Conservation (phyloP, 2,329 filamentous ascomycete species). For the Pseudogymnoascus destructans region DNA sequence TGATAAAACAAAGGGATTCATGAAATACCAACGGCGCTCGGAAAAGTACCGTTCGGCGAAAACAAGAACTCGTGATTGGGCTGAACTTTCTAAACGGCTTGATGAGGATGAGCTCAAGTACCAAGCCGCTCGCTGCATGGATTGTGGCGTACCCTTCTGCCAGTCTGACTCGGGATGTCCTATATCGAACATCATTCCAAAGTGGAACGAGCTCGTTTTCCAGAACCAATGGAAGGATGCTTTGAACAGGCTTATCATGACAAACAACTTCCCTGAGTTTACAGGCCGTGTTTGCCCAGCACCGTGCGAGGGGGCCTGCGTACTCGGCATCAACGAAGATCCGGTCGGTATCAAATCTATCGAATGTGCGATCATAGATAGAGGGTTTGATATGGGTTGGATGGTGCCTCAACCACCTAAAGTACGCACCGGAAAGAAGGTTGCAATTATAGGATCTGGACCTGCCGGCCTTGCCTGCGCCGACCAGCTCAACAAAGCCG, state of each 20-base stretch:
- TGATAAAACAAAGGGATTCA: slow-evolving; percentile 96
- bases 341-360: slow-evolving; percentile 98
- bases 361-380: slow-evolving; percentile 94
- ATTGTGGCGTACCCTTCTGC: slow-evolving; percentile 96
- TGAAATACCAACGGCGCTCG: slow-evolving; percentile 85
- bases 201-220: slow-evolving; percentile 80
- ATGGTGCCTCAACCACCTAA: slow-evolving; percentile 74
- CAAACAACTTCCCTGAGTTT: slow-evolving; percentile 97
- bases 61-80: slow-evolving; percentile 84
- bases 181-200: slow-evolving; percentile 94
- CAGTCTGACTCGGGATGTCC: slow-evolving; percentile 93
- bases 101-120: slow-evolving; percentile 95
- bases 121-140: slow-evolving; percentile 94
- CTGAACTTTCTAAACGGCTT: slow-evolving; percentile 73
- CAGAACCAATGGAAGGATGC: slow-evolving; percentile 78
- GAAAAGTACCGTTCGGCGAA: slow-evolving; percentile 86
- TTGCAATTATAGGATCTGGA: slow-evolving; percentile 84
- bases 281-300: slow-evolving; percentile 94
- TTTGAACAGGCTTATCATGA: slow-evolving; percentile 82
- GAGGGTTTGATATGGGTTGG: slow-evolving; percentile 96
- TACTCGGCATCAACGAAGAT: slow-evolving; percentile 91
- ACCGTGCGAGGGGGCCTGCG: slow-evolving; percentile 91
- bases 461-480: slow-evolving; percentile 81
- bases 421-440: slow-evolving; percentile 72
- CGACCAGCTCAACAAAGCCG: slow-evolving; percentile 88